These are phyloP conservation scores for Aspergillus sclerotialis DNA, from an alignment of 2,329 filamentous ascomycete genomes.

Conservation along the genomic window DNA sequence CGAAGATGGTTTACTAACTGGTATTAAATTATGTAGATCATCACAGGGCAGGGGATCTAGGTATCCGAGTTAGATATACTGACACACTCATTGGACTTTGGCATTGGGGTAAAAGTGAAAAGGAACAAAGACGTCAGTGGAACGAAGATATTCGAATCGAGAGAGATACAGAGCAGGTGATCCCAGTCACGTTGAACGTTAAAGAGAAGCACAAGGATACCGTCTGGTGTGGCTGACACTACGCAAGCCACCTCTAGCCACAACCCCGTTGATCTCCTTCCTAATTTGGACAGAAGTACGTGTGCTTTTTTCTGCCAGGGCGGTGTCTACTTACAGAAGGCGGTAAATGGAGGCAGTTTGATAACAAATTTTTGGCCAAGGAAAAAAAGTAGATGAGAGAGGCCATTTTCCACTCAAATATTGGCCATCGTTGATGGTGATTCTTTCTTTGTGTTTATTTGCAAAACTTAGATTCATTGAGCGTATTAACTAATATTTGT, in stretches of 20 bases:
- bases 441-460: not conserved
- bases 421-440: not conserved
- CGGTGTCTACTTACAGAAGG: constrained; percentile 6
- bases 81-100: no score
- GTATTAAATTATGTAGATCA: not conserved
- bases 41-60: no score
- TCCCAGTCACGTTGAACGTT: no score
- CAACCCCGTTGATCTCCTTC: no score
- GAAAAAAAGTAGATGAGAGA: not conserved
- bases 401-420: not conserved
- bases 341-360: constrained; percentile 21
- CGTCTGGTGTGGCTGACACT: no score
- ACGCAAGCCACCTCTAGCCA: no score
- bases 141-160: not conserved
- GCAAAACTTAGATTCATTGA: no score
- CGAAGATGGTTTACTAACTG: not conserved
- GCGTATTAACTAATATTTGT: no score
- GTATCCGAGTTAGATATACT: no score
- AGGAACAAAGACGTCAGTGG: not conserved
- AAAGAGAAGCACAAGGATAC: not conserved
- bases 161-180: not conserved
- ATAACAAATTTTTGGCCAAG: constrained; percentile 2
- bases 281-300: not conserved
- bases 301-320: not conserved
- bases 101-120: not conserved